phyloP scores from a whole-genome alignment of 306 rosid genomes.

The Lathyrus sativus region DNA sequence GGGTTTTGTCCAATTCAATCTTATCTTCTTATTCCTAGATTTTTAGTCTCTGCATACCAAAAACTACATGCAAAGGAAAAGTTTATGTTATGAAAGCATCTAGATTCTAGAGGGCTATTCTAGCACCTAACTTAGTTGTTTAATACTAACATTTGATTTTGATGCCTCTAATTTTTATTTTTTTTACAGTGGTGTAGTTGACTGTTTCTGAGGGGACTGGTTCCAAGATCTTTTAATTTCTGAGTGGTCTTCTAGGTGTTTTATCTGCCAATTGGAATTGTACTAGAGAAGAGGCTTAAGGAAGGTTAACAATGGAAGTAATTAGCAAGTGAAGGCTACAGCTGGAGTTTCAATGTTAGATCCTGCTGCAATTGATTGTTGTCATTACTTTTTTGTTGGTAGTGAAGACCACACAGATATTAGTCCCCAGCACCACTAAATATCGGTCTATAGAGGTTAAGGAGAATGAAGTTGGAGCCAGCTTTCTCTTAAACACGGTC shows the following conservation, averaged over 20 bases:
- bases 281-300: slow-evolving; percentile 26
- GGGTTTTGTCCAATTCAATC: no score
- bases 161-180: no score
- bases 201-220: no score
- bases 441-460: slow-evolving; percentile 32
- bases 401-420: slow-evolving; percentile 27
- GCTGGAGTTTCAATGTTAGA: slow-evolving; percentile 45
- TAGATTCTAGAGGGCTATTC: no score
- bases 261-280: slow-evolving; percentile 34
- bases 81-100: no score
- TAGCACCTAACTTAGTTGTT: no score
- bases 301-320: neutral
- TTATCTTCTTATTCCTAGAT: no score
- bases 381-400: slow-evolving; percentile 43
- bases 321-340: neutral
- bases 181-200: no score
- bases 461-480: slow-evolving; percentile 40
- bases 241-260: neutral
- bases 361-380: slow-evolving; percentile 28
- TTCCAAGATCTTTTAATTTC: no score
- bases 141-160: no score
- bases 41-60: no score
- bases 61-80: no score
- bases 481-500: slow-evolving; percentile 38
- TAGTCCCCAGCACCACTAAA: slow-evolving; percentile 32